These are phyloP conservation scores for Barnettozyma sucrosica DNA, from an alignment of 805 yeast species.

Conservation along the genomic window DNA sequence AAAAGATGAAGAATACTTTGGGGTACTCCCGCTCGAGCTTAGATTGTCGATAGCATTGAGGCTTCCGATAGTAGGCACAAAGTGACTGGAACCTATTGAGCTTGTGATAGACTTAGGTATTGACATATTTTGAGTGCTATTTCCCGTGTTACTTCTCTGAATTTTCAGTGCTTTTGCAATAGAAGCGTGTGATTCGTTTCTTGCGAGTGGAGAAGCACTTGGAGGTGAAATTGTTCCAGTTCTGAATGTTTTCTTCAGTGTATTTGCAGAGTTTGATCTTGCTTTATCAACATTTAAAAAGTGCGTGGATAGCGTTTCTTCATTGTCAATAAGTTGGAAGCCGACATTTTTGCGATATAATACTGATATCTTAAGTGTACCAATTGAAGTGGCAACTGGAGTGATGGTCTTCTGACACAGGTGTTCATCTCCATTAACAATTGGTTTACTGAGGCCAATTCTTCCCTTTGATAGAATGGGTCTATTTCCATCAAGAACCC, in stretches of 20 bases:
- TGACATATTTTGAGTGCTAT: conserved; percentile 17
- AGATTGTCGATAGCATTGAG: conserved; percentile 18
- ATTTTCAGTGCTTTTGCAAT: conserved; percentile 34
- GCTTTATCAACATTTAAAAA: conserved; percentile 43
- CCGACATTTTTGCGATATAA: conserved; percentile 70
- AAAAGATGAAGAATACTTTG: conserved; percentile 67
- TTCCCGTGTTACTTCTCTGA: conserved; percentile 33
- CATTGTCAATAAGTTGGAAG: conserved; percentile 63
- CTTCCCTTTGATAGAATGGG: conserved; percentile 80
- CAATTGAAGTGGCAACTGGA: conserved; percentile 71
- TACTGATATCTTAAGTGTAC: conserved; percentile 67
- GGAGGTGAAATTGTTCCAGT: conserved; percentile 32
- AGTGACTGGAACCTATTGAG: conserved; percentile 20
- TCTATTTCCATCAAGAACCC: conserved; percentile 69
- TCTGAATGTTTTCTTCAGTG: conserved; percentile 27
- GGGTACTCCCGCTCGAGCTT: conserved; percentile 40
- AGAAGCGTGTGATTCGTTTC: conserved; percentile 41
- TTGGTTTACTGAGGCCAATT: conserved; percentile 71
- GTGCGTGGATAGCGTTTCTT: conserved; percentile 54
- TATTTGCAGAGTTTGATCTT: conserved; percentile 2
- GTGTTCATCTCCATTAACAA: conserved; percentile 42
- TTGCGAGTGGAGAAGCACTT: conserved; percentile 26
- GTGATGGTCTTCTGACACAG: conserved; percentile 56
- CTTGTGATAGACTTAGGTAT: conserved; percentile 26
- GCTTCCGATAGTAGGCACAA: conserved; percentile 19